Evolutionary conservation across 2,329 filamentous ascomycete genomes (phyloP), one percentile per base, ranked within the genome.

Genomic region (Metarhizium guizhouense): DNA sequence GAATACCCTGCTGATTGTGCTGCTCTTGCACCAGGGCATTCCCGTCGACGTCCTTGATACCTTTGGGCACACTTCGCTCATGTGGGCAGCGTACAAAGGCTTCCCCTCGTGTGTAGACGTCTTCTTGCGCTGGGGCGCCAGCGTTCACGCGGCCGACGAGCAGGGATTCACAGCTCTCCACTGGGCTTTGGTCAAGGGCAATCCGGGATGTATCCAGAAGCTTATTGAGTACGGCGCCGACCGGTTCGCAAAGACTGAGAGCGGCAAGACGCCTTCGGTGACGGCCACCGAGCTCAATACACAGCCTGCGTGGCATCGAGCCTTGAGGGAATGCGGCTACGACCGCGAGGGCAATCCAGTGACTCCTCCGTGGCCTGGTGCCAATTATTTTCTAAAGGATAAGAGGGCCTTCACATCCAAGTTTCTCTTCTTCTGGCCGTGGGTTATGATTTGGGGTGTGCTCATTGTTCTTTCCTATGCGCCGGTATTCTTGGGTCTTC

Each of bases 31-130:
- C 73, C 92, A 96, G 67, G 91, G 94, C 67, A 94, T 99, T 58
- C 90, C 91, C 16, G 90, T 99, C 59, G 94, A 99, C 68, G 88
- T 94, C 6, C 80, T 87, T 54, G 94, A 99, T 72, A 83, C 84
- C 52, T 93, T 91, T 68, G 90, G 92, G 6, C 95, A 99, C 71
- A 97, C 94, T 1, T 87, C 87, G 58, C 79, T 99, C 58, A 99
- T 99, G 94, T 99, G 94, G 94, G 90, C 94, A 18, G 93, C 93
- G 16, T 99, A 99, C 76, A 99, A 99, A 72, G 94, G 95, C 40
- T 96, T 87, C 68, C 90, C 93, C 0, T 85, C 87, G 50, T 95
- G 90, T 64, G 93, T 97, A 51, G 94, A 97, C 67, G 72, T 97
- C 47, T 93, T 96, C 61, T 74, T 99, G 57, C 85, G 91, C 63